Conservation (phyloP, 2,329 filamentous ascomycete genomes). For the Falciphora oryzae region DNA sequence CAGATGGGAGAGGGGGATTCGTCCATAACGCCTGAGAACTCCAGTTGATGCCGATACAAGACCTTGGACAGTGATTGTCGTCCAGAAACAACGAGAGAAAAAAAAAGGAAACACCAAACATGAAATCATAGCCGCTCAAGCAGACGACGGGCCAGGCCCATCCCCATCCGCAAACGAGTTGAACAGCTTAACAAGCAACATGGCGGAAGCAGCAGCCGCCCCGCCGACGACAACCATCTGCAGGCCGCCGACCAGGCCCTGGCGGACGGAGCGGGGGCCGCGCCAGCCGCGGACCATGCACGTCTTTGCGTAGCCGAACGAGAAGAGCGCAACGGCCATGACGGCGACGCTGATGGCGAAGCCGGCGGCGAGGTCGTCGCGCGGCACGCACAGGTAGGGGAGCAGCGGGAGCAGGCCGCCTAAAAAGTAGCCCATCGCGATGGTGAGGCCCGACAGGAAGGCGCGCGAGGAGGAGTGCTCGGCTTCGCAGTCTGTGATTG, state of each 20-base stretch:
- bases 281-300: slow-evolving; percentile 23
- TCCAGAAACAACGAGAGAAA: not conserved
- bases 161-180: slow-evolving; percentile 10
- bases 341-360: slow-evolving; percentile 53
- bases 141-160: not conserved
- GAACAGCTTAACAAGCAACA: slow-evolving; percentile 28
- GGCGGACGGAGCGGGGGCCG: slow-evolving; percentile 11
- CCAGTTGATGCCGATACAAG: not conserved
- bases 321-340: slow-evolving; percentile 53
- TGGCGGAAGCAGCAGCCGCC: slow-evolving; percentile 30
- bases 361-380: slow-evolving; percentile 31
- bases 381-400: slow-evolving; percentile 55
- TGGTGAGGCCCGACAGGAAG: slow-evolving; percentile 53
- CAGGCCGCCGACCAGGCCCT: slow-evolving; percentile 24
- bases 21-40: not conserved
- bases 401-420: slow-evolving; percentile 61
- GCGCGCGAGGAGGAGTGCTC: slow-evolving; percentile 33
- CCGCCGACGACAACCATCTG: slow-evolving; percentile 35
- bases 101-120: not conserved
- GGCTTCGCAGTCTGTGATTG: slow-evolving; percentile 23
- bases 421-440: slow-evolving; percentile 60
- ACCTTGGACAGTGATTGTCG: not conserved
- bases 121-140: not conserved
- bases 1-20: not conserved
- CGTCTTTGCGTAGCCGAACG: slow-evolving; percentile 58